Percentiles rank a stretch among this genome's conserved stretches.
phyloP scores from a whole-genome alignment of 495 filamentous ascomycete species.

The Lophiostoma macrostomum region DNA sequence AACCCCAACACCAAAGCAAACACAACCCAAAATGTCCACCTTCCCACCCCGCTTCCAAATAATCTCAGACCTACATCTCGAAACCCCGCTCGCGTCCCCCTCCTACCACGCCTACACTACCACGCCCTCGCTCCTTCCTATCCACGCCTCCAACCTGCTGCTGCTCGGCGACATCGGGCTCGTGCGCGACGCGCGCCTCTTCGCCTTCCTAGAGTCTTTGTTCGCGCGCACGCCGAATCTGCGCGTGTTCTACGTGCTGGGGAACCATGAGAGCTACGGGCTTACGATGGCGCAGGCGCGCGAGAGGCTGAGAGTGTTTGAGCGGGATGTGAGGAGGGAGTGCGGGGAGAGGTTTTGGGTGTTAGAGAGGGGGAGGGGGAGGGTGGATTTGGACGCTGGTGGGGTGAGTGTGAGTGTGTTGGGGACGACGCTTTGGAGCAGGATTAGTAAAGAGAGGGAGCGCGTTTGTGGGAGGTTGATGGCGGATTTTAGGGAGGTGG shows the following conservation, averaged over 20 bases:
- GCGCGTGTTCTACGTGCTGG: constrained; percentile 51
- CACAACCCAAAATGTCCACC: constrained; percentile 9
- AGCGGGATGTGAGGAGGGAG: neutral
- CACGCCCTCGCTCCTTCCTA: no score
- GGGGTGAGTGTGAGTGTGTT: constrained; percentile 44
- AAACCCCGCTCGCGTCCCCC: constrained; percentile 35
- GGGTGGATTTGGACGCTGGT: no score
- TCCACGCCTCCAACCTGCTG: constrained; percentile 51
- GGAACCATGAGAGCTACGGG: constrained; percentile 58
- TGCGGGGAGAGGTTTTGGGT: constrained; percentile 3
- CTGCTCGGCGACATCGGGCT: constrained; percentile 59
- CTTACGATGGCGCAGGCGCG: constrained; percentile 39
- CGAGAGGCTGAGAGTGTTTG: constrained; percentile 29
- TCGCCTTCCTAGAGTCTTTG: constrained; percentile 46
- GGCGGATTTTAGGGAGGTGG: constrained; percentile 48
- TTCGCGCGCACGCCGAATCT: constrained; percentile 42
- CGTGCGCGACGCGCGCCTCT: constrained; percentile 45
- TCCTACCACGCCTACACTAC: constrained; percentile 50
- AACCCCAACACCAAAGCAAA: no score
- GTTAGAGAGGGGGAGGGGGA: constrained; percentile 43
- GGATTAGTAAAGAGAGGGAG: constrained; percentile 36
- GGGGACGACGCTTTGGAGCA: constrained; percentile 51
- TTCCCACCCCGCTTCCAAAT: constrained; percentile 46
- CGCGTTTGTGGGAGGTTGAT: constrained; percentile 39
- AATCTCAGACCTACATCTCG: constrained; percentile 58